Conservation (phyloP, 805 yeast genomes). For the Sugiyamaella qingdaonensis region DNA sequence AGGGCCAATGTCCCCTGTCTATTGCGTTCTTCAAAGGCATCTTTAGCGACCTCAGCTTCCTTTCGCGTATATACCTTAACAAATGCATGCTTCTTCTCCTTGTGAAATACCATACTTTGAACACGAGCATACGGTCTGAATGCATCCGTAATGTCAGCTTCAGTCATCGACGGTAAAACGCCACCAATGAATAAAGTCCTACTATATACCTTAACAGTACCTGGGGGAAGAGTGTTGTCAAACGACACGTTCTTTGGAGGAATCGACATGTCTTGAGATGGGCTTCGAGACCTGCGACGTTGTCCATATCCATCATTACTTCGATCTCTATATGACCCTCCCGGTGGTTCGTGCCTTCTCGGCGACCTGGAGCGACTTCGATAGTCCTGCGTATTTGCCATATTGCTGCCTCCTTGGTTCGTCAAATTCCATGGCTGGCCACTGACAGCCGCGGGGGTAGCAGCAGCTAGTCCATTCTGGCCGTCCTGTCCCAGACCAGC, state of each 20-base stretch:
- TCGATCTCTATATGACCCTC: neutral
- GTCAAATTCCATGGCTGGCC: conserved; percentile 18
- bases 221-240: conserved; percentile 71
- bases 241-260: conserved; percentile 46
- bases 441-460: conserved; percentile 7
- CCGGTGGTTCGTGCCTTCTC: conserved; percentile 1
- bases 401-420: neutral
- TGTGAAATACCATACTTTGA: conserved; percentile 82
- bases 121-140: conserved; percentile 86
- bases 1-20: conserved; percentile 60
- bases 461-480: conserved; percentile 8
- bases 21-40: conserved; percentile 54
- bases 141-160: conserved; percentile 60
- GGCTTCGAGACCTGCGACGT: conserved; percentile 11
- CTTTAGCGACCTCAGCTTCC: conserved; percentile 83
- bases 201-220: conserved; percentile 74
- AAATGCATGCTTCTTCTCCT: conserved; percentile 91
- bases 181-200: conserved; percentile 95
- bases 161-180: conserved; percentile 78
- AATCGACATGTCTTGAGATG: neutral
- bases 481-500: conserved; percentile 20
- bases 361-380: conserved; percentile 20
- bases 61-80: conserved; percentile 87
- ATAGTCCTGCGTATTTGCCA: conserved; percentile 1
- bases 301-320: neutral